Percentiles rank a stretch among this genome's conserved stretches.
These are phyloP conservation scores for Metschnikowia proteae DNA, from an alignment of 805 yeast species.

Conservation along the genomic window DNA sequence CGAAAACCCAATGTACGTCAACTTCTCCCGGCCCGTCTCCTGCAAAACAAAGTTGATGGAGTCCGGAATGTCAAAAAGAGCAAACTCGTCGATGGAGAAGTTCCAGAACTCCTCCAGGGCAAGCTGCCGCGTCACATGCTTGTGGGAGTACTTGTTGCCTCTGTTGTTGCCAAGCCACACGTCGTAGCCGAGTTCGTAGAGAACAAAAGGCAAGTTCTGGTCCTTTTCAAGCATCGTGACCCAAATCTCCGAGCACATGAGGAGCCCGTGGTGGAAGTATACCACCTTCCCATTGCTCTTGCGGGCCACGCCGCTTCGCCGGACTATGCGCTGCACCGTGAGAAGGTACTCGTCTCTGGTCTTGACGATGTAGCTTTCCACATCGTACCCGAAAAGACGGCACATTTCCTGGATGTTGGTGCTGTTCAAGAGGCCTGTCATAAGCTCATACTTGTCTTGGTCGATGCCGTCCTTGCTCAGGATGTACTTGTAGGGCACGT, in stretches of 20 bases:
- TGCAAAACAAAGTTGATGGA: conserved; percentile 68
- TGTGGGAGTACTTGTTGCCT: conserved; percentile 88
- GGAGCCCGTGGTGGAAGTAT: conserved; percentile 86
- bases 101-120: conserved; percentile 66
- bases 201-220: conserved; percentile 60
- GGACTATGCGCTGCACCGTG: conserved; percentile 65
- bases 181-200: conserved; percentile 82
- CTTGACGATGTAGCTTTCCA: conserved; percentile 72
- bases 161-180: conserved; percentile 94
- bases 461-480: conserved; percentile 18
- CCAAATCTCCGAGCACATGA: conserved; percentile 87
- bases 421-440: conserved; percentile 44
- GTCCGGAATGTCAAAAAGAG: conserved; percentile 84
- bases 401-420: conserved; percentile 63
- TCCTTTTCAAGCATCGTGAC: conserved; percentile 40
- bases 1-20: conserved; percentile 82
- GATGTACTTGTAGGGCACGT: conserved; percentile 23
- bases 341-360: conserved; percentile 77
- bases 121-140: conserved; percentile 48
- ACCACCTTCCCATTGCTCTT: conserved; percentile 45
- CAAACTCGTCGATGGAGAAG: conserved; percentile 86
- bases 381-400: conserved; percentile 58
- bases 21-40: conserved; percentile 35
- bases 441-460: conserved; percentile 24
- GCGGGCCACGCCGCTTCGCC: conserved; percentile 15